phyloP scores from a whole-genome alignment of 179 eudicot genomes.

The Silene noctiflora region DNA sequence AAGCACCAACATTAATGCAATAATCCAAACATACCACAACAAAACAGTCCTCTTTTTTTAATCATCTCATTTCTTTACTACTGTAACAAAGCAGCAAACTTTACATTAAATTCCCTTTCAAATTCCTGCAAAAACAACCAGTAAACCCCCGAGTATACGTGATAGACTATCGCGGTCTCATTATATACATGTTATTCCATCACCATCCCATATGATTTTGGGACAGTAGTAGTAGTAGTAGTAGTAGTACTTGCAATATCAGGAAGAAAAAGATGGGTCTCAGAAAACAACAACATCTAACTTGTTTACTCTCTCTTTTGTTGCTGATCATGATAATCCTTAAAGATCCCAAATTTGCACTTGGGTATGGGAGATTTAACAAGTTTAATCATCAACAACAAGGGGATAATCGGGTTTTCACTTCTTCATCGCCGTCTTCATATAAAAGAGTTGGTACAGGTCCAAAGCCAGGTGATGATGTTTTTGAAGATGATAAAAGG shows the following conservation, averaged over 20 bases:
- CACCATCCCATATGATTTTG: slow-evolving; percentile 6
- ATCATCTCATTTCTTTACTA: neutral
- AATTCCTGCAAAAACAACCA: slow-evolving; percentile 15
- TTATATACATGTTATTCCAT: neutral
- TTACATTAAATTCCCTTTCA: slow-evolving; percentile 22
- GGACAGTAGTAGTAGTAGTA: neutral
- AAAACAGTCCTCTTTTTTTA: slow-evolving; percentile 8
- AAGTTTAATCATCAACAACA: slow-evolving; percentile 27
- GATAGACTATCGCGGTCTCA: no score
- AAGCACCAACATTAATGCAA: slow-evolving; percentile 23
- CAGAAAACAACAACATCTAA: slow-evolving; percentile 29
- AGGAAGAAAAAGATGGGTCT: slow-evolving; percentile 20
- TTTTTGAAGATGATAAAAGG: slow-evolving; percentile 69
- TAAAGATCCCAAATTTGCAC: slow-evolving; percentile 38
- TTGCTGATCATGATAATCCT: slow-evolving; percentile 38
- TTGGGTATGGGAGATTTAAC: slow-evolving; percentile 41
- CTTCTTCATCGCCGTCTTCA: neutral
- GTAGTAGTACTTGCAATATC: neutral
- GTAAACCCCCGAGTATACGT: neutral
- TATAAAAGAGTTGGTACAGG: slow-evolving; percentile 14
- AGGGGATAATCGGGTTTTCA: slow-evolving; percentile 21
- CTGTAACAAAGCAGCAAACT: neutral
- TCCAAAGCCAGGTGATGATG: slow-evolving; percentile 20
- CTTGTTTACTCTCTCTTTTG: slow-evolving; percentile 36
- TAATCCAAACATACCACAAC: slow-evolving; percentile 21